These are phyloP conservation scores for Xylona heveae DNA, from an alignment of 495 filamentous ascomycete genomes.

Conservation along the genomic window DNA sequence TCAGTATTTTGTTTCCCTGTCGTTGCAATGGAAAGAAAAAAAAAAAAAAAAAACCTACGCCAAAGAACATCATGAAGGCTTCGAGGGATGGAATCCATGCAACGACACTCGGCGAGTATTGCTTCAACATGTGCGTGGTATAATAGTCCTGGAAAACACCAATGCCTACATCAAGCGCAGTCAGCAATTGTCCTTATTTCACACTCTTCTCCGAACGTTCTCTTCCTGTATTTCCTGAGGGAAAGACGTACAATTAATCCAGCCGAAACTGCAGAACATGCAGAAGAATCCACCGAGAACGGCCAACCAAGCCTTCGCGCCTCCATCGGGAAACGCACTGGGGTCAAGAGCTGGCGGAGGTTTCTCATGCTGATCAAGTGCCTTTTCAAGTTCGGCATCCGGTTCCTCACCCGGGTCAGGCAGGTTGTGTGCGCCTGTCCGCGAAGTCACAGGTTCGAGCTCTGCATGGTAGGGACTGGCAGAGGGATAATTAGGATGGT, in stretches of 20 bases:
- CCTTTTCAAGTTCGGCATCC: no score
- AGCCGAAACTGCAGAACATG: slow-evolving; percentile 43
- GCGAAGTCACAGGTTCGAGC: no score
- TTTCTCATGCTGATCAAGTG: no score
- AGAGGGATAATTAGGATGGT: no score
- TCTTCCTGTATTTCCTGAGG: no score
- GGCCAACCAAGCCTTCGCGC: slow-evolving; percentile 40
- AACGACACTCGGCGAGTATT: slow-evolving; percentile 21
- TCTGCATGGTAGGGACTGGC: no score
- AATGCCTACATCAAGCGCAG: slow-evolving; percentile 21
- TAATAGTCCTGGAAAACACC: slow-evolving; percentile 42
- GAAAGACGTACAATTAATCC: slow-evolving; percentile 28
- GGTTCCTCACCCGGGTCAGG: no score
- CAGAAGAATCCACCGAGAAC: slow-evolving; percentile 42
- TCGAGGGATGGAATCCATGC: slow-evolving; percentile 31
- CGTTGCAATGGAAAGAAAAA: background rate
- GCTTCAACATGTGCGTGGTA: slow-evolving; percentile 19
- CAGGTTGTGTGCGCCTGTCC: no score
- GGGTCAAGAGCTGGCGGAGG: no score
- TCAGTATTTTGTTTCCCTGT: background rate
- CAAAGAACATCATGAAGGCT: slow-evolving; percentile 23
- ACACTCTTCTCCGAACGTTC: slow-evolving; percentile 14
- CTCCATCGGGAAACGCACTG: slow-evolving; percentile 51
- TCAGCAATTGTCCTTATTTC: slow-evolving; percentile 7
- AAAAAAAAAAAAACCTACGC: slow-evolving; percentile 15